Base-by-base conservation (phyloP, 495 filamentous ascomycete genomes). In the Podospora australis region DNA sequence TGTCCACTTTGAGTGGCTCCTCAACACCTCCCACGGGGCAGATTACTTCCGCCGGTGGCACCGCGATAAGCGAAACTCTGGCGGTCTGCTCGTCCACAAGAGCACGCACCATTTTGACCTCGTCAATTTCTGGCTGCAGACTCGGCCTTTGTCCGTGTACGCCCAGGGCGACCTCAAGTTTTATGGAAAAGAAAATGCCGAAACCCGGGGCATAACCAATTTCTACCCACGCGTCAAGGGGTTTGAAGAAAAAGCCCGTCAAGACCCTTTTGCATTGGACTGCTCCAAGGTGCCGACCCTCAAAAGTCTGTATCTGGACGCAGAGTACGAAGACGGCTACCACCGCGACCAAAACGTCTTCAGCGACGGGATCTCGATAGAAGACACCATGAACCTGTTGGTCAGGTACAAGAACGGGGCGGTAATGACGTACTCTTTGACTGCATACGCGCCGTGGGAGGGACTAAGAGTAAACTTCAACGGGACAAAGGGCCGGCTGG, bases 11-110 rank as follows among this genome's bases (percentile, higher is more conserved):
- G 76, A 80, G 54, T 80, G 77, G 77, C 65, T 78, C 57, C 69
- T 81, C 23, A 77, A 81, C 55, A 78, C 76, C 5, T 68, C 67
- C 10, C 78, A 81, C 57, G 78, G 78, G 10, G 77, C 77, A 0
- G 77, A 81, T 50, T 80, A 78, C 60, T 79, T 79, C 62, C 76
- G 77, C 21, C 76, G 78, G 13, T 80, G 78, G 78, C 77, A 81
- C 57, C 74, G 77, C 6, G 77, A 81, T 60, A 73, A 70, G 56
- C 64, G 67, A 25, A 80, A 79, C 57, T 74, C 71, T 50, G 77
- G 77, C 34, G 78, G 77, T 3, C 58, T 80, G 44, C 42, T 73
- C 7, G 70, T 75, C 40, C 72, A 75, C 55, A 75, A 75, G 58
- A 69, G 68, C 44, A 73, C 70, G 21, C 72, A 75, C 51, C 71